Evolutionary conservation across 306 rosid genomes (phyloP), one percentile per base, ranked within the genome.

Genomic region (Potentilla sterilis): DNA sequence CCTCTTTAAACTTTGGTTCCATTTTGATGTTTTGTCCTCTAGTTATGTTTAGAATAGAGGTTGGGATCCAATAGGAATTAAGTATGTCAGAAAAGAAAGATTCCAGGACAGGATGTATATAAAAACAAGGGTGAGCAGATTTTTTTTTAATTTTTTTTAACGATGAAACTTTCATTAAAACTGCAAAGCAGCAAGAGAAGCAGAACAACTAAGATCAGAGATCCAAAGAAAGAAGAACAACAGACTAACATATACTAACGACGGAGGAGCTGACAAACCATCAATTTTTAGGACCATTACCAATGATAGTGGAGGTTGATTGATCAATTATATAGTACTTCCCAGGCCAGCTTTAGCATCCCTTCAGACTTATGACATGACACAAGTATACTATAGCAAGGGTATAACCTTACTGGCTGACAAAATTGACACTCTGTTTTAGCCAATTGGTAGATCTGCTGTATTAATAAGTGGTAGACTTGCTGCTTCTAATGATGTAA

Each of bases 1-100:
- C 40, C 34, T 35, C 43, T 9, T 46, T 16, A 11, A 28, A 28
- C 67, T 57, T 54, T 72, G 8, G 22, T 10, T 66, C 44, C 3
- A 19, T 35, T 49, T 18, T 13, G 32, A 41, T 68, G 43, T 65
- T 70, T 76, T 70, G 74, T 64, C 68, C n/a, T 38, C 15, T 38
- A 19, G 47, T 34, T 10, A 13, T 47, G 37, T 59, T 35, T 48
- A 37, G 10, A 24, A 37, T 59, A 54, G 15, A 9, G 37, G 63
- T 66, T 52, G 13, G 13, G 37, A 18, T 67, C 32, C 65, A 54
- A 24, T n/a, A 7, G 69, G 42, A 58, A 24, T 14, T 3, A 44
- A 10, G 35, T 19, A 49, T 37, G 64, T 9, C 34, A 18, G 72
- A 7, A 32, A 43, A 16, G 61, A 48, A 65, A 65, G 43, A 77